Evolutionary conservation across 176 grass and related monocot species (phyloP).

Genomic region (Aegilops tauschii): DNA sequence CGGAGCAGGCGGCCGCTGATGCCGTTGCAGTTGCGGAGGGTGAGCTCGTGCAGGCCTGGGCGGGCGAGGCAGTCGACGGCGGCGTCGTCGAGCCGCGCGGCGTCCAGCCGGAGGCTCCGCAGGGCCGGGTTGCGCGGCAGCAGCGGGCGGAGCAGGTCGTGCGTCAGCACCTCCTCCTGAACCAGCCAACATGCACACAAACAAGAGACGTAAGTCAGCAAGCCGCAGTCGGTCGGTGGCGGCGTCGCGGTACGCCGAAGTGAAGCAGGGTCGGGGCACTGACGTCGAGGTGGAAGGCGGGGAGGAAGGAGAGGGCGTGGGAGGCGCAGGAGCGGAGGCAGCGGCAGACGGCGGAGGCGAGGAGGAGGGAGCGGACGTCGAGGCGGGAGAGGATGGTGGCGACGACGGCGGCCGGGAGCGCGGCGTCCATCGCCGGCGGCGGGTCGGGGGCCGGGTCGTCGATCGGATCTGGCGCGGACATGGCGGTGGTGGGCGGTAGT

Average conservation of each 20-base stretch:
- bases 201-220: conserved; percentile 15
- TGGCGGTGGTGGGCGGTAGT: conserved; percentile 1
- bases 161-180: conserved; percentile 68
- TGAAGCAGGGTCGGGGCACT: not conserved
- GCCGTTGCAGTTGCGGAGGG: conserved; percentile 70
- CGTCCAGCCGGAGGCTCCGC: conserved; percentile 78
- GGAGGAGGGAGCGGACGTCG: conserved; percentile 80
- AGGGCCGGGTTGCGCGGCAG: conserved; percentile 63
- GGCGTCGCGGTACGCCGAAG: not conserved
- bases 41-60: conserved; percentile 69
- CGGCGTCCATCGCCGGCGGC: conserved; percentile 50
- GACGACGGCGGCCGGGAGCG: conserved; percentile 61
- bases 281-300: conserved; percentile 75
- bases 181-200: not conserved
- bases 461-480: conserved; percentile 61
- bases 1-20: conserved; percentile 74
- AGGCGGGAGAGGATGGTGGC: conserved; percentile 87
- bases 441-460: not conserved
- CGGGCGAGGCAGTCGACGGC: conserved; percentile 58
- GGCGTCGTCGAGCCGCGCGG: conserved; percentile 60
- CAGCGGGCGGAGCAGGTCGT: conserved; percentile 60
- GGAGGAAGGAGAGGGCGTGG: conserved; percentile 71
- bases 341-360: conserved; percentile 59
- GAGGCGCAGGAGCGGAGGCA: conserved; percentile 58
- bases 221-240: not conserved